Percentiles rank a stretch among this genome's conserved stretches.
phyloP scores from a whole-genome alignment of 306 rosid genomes.

The Acacia melanoxylon region DNA sequence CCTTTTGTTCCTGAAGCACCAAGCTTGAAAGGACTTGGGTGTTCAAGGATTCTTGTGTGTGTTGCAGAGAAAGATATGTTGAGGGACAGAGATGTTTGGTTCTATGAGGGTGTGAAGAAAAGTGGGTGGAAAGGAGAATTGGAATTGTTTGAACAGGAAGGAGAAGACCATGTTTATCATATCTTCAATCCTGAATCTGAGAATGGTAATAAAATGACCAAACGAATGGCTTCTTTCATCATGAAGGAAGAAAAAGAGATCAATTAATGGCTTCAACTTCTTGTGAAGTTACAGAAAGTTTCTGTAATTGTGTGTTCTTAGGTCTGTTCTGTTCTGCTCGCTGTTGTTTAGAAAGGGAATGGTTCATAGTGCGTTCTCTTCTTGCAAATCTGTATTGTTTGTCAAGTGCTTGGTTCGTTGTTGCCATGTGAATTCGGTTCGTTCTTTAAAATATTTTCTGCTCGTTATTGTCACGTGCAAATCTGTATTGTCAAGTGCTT shows the following conservation, averaged over 20 bases:
- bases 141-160: conserved; percentile 31
- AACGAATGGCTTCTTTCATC: conserved; percentile 19
- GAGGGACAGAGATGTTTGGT: conserved; percentile 42
- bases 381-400: background rate
- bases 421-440: background rate
- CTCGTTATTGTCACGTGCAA: background rate
- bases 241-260: background rate
- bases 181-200: background rate
- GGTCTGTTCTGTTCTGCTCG: background rate
- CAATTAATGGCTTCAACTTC: background rate
- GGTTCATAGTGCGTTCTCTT: background rate
- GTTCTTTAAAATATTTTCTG: too few species aligned
- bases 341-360: background rate
- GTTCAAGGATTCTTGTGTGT: conserved; percentile 35
- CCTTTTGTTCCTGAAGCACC: conserved; percentile 33
- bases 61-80: conserved; percentile 22
- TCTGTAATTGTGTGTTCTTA: background rate
- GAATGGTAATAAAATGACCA: background rate
- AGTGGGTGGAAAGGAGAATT: conserved; percentile 43
- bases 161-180: conserved; percentile 27
- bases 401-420: background rate
- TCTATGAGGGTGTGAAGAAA: conserved; percentile 30
- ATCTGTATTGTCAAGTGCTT: background rate
- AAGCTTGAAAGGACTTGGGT: conserved; percentile 40
- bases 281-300: background rate